Percentiles rank a stretch among this genome's conserved stretches.
These are phyloP conservation scores for Venturia asperata DNA, from an alignment of 2,329 filamentous ascomycete species.

Conservation along the genomic window DNA sequence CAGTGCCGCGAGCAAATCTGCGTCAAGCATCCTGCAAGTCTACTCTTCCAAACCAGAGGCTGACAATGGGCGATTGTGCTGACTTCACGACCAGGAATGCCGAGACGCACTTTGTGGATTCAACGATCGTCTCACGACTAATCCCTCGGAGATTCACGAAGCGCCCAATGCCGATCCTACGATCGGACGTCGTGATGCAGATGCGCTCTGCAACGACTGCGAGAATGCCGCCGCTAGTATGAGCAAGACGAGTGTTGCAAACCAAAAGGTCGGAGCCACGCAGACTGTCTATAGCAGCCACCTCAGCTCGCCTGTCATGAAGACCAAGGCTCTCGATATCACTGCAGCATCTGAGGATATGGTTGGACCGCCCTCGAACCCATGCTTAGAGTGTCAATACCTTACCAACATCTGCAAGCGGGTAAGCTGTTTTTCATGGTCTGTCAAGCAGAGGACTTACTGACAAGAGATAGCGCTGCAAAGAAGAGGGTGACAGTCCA, in stretches of 20 bases:
- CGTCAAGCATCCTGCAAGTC: not conserved
- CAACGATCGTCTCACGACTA: not conserved
- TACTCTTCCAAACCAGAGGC: not conserved
- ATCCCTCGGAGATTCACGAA: not conserved
- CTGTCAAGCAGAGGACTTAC: not conserved
- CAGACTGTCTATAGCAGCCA: not conserved
- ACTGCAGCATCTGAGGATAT: not conserved
- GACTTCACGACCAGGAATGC: not conserved
- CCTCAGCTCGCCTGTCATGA: not conserved
- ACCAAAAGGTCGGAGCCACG: not conserved
- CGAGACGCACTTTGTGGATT: not conserved
- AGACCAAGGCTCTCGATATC: not conserved
- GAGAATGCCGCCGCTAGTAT: not conserved
- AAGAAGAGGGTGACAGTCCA: not conserved
- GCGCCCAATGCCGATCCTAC: not conserved
- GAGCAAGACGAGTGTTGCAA: not conserved
- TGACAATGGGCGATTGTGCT: not conserved
- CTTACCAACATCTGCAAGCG: not conserved
- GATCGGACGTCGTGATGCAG: not conserved
- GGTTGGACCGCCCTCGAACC: not conserved
- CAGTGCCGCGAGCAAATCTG: not conserved
- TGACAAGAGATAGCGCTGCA: not conserved
- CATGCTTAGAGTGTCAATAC: not conserved
- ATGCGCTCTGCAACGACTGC: not conserved
- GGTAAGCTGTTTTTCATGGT: not conserved